Evolutionary conservation across 108 stramenopile species (phyloP).

Genomic region (Nitzschia sp.): DNA sequence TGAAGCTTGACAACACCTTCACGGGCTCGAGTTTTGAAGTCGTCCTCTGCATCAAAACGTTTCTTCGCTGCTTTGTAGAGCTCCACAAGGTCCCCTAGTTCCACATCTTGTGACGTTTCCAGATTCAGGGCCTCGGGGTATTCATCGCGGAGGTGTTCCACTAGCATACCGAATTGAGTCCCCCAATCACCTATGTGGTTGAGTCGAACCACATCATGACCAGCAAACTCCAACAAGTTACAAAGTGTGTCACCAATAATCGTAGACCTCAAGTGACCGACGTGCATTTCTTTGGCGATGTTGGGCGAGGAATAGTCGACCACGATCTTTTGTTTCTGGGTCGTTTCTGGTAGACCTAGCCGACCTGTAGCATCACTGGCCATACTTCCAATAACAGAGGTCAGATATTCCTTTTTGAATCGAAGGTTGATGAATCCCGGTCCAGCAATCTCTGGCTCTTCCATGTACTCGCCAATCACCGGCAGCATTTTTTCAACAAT

Average conservation of each 20-base stretch:
- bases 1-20: conserved; percentile 96
- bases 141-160: conserved; percentile 95
- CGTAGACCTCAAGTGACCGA: conserved; percentile 97
- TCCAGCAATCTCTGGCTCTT: conserved; percentile 88
- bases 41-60: conserved; percentile 84
- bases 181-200: conserved; percentile 99
- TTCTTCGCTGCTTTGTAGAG: conserved; percentile 98
- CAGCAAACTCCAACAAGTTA: conserved; percentile 88
- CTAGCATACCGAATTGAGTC: conserved; percentile 98
- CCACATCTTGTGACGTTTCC: conserved; percentile 63
- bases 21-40: conserved; percentile 87
- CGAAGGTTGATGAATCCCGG: conserved; percentile 94
- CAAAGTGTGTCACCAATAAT: conserved; percentile 97
- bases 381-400: conserved; percentile 51
- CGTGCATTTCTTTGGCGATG: conserved; percentile 99
- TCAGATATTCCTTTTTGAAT: conserved; percentile 78
- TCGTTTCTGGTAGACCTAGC: conserved; percentile 54
- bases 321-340: conserved; percentile 76
- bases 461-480: conserved; percentile 61
- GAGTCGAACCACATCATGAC: conserved; percentile 91
- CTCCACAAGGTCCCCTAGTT: conserved; percentile 88
- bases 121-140: conserved; percentile 85
- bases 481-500: conserved; percentile 72
- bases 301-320: conserved; percentile 98
- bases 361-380: conserved; percentile 63